Conservation (phyloP, 225 moss, liverwort and hornwort genomes). For the Bryoerythrophyllum caledonicum region DNA sequence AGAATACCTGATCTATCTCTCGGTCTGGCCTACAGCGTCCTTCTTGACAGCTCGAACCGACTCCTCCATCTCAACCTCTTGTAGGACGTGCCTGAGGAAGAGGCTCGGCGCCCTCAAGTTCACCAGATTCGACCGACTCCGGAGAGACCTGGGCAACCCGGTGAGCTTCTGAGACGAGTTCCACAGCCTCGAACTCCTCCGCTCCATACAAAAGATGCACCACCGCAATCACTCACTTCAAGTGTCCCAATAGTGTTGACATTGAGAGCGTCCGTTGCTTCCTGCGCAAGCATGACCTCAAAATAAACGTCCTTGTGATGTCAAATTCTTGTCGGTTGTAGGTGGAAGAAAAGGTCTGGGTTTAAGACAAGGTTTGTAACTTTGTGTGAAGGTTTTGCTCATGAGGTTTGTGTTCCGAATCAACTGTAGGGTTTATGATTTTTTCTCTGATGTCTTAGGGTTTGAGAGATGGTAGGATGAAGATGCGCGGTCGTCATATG, state of each 20-base stretch:
- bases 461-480: too few species aligned
- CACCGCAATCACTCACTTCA: neutral
- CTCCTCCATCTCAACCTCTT: constrained; percentile 32
- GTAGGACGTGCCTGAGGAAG: constrained; percentile 14
- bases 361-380: too few species aligned
- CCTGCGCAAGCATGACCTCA: neutral
- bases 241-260: neutral
- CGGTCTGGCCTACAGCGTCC: constrained; percentile 19
- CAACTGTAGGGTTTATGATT: too few species aligned
- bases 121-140: constrained; percentile 11
- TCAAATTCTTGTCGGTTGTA: too few species aligned
- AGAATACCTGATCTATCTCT: constrained; percentile 45
- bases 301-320: neutral
- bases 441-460: too few species aligned
- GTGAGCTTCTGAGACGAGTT: constrained; percentile 17
- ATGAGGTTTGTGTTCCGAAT: too few species aligned
- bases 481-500: too few species aligned
- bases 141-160: neutral
- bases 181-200: constrained; percentile 11
- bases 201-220: constrained; percentile 27
- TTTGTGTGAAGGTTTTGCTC: too few species aligned
- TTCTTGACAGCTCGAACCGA: constrained; percentile 27
- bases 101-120: constrained; percentile 2
- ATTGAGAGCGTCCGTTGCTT: neutral
- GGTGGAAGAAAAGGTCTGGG: too few species aligned